Evolutionary conservation across 2,329 filamentous ascomycete species (phyloP).

Genomic region (Penicillium sp.): DNA sequence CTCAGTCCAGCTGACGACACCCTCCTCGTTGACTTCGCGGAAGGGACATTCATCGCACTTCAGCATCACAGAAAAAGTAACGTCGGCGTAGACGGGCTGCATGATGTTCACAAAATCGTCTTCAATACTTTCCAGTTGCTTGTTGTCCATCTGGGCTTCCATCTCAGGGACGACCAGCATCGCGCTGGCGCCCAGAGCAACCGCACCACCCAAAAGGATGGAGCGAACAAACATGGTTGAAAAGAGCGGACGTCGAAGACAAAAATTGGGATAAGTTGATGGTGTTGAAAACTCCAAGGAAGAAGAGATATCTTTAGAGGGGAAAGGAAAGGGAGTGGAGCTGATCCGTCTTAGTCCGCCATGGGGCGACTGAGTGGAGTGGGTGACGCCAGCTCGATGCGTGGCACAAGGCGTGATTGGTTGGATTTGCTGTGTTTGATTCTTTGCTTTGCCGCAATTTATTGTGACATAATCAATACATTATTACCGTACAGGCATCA

Average conservation of each 20-base stretch:
- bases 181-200: conserved; percentile 38
- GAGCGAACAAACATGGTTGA: conserved; percentile 38
- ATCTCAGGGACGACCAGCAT: conserved; percentile 41
- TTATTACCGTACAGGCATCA: neutral
- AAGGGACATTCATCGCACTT: conserved; percentile 43
- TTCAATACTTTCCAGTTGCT: conserved; percentile 19
- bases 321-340: conserved; percentile 11
- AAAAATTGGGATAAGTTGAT: neutral
- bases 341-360: conserved; percentile 5
- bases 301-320: conserved; percentile 1
- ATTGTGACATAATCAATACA: neutral
- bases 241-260: conserved; percentile 21
- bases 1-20: conserved; percentile 35
- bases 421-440: neutral
- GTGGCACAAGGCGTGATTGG: conserved; percentile 11
- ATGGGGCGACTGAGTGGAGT: conserved; percentile 15
- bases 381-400: conserved; percentile 20
- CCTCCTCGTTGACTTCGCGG: conserved; percentile 30
- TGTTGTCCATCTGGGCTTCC: conserved; percentile 20
- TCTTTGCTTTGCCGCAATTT: neutral
- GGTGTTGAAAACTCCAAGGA: neutral
- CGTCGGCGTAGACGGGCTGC: conserved; percentile 24
- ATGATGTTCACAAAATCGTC: conserved; percentile 25
- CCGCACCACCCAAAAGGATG: conserved; percentile 34
- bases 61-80: conserved; percentile 31